Base-by-base conservation (phyloP, 371 early-diverging fungal genomes). In the Cladochytrium tenue region DNA sequence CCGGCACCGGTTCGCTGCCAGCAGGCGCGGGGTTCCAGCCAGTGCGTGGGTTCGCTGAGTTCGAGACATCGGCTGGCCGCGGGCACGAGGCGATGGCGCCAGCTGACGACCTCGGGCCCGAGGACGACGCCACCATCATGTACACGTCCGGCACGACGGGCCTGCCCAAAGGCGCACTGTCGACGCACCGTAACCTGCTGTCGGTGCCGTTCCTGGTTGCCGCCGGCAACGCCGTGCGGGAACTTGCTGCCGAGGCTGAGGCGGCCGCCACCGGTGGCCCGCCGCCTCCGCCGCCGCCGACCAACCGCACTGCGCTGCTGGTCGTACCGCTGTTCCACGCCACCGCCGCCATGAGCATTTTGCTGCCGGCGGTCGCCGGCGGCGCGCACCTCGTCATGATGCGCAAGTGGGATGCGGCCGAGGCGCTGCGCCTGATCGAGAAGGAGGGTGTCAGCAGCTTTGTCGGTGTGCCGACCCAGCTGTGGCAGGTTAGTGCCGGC, bases 271-370 rank as follows among this genome's bases (percentile, higher is more conserved):
- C 43, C 20, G 20, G 43, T 43, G 7, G 13, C 43, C 43, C 13
- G 20, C 43, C 43, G 43, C 43, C 7, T 7, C 43, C 13, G 13
- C 20, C 43, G 43, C 43, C 13, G 7, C 7, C n/a, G n/a, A n/a
- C n/a, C n/a, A n/a, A n/a, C n/a, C n/a, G n/a, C n/a, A 43, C 52
- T n/a, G 31, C 43, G 26, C 59, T 67, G 10, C 68, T 63, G 27
- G 60, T 56, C 31, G 35, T 63, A 7, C 68, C 72, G 13, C 52
- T 67, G 17, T 71, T 71, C 56, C 71, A 71, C 58, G 68, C 63
- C n/a, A 71, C 58, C 35, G 71, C 66, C 4, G 60, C 56, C 56
- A 52, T 63, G 53, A 32, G 53, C 3, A 20, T 61, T 17, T 23
- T 67, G 51, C 26, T 32, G 0, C 55, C 26, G 17, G n/a, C 50